Conservation (phyloP, 208 protist genomes). For the Trypanosoma brucei region DNA sequence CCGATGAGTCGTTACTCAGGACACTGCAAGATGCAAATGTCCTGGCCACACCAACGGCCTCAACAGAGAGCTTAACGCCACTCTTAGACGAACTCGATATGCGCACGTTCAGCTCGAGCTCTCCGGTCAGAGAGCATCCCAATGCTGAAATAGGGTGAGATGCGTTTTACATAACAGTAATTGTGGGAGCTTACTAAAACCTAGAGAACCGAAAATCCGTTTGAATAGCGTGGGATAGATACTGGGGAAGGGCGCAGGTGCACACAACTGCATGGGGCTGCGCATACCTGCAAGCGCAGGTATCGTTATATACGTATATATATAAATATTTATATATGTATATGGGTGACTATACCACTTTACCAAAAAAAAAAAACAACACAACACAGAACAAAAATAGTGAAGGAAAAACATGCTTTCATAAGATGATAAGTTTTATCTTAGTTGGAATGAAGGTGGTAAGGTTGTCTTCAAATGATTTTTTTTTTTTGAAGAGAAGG, state of each 20-base stretch:
- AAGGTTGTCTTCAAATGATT: not conserved
- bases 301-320: not conserved
- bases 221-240: no score
- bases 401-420: not conserved
- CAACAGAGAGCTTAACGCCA: slow-evolving; percentile 74
- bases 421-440: not conserved
- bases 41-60: slow-evolving; percentile 50
- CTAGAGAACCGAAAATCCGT: no score
- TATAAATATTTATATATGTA: slow-evolving; percentile 7
- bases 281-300: not conserved
- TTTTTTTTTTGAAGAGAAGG: not conserved
- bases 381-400: not conserved
- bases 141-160: not conserved
- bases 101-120: slow-evolving; percentile 61
- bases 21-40: slow-evolving; percentile 74
- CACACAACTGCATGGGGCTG: no score
- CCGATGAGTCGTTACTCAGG: slow-evolving; percentile 71
- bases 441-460: not conserved
- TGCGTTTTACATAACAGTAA: slow-evolving; percentile 6
- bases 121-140: slow-evolving; percentile 31
- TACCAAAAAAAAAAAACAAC: slow-evolving; percentile 4
- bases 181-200: not conserved
- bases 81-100: slow-evolving; percentile 71
- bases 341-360: slow-evolving; percentile 1
- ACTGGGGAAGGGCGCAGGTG: no score